Percentiles rank a stretch among this genome's conserved stretches.
Evolutionary conservation across 192 early-diverging fungal genomes (phyloP).

Genomic region (Backusella psychrophila): DNA sequence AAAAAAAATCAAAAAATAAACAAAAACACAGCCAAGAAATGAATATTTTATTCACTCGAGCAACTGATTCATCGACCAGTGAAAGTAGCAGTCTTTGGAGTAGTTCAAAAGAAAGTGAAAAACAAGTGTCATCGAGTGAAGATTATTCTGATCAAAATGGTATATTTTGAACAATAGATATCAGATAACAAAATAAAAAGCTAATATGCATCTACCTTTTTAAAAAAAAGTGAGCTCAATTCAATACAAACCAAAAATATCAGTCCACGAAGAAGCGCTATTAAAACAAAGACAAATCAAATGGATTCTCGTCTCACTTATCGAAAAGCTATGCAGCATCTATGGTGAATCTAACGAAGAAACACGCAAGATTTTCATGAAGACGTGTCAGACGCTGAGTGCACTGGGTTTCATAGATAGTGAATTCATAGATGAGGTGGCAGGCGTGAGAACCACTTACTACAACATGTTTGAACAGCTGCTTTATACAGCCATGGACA

Average conservation of each 20-base stretch:
- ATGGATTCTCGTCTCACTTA: conserved; percentile 78
- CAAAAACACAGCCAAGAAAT: neutral
- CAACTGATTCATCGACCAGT: neutral
- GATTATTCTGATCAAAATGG: conserved; percentile 5
- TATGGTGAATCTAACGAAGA: conserved; percentile 83
- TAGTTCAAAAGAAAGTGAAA: neutral
- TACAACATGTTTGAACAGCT: conserved; percentile 82
- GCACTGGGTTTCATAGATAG: conserved; percentile 78
- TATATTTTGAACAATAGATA: neutral
- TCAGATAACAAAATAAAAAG: neutral
- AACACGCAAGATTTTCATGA: conserved; percentile 80
- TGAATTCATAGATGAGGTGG: conserved; percentile 66
- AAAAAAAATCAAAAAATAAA: neutral
- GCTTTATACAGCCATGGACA: conserved; percentile 72
- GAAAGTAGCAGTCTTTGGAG: neutral
- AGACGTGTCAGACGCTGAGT: conserved; percentile 81
- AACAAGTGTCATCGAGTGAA: neutral
- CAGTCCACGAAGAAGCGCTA: neutral
- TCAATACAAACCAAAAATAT: conserved; percentile 1
- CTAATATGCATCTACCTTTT: neutral
- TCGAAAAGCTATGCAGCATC: conserved; percentile 87
- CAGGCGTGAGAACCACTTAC: conserved; percentile 74
- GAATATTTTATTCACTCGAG: neutral
- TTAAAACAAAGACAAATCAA: conserved; percentile 56
- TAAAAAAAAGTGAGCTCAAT: neutral